Conservation (phyloP, 2,329 filamentous ascomycete genomes). For the Trichoderma semiorbis region DNA sequence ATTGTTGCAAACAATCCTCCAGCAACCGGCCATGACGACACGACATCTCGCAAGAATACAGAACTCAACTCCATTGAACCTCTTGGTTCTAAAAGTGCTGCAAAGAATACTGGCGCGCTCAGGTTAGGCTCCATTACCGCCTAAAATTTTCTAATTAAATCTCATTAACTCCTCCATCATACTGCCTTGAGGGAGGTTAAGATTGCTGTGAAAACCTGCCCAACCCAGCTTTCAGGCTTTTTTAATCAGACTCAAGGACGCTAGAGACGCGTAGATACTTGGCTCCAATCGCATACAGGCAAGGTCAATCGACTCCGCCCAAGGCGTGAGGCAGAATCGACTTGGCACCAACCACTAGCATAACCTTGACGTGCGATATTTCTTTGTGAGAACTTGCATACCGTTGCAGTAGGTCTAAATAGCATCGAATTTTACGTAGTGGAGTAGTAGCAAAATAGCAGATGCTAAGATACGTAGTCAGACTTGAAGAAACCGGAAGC, state of each 20-base stretch:
- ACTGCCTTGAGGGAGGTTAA: background rate
- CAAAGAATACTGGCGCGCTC: background rate
- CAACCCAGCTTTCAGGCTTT: too few relatives aligned
- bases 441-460: background rate
- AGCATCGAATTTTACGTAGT: background rate
- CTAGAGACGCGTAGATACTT: too few relatives aligned
- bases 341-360: background rate
- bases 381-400: background rate
- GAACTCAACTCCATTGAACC: background rate
- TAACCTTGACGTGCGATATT: background rate
- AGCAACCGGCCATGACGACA: background rate
- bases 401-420: background rate
- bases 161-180: background rate
- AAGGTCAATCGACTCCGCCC: too few relatives aligned
- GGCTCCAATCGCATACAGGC: too few relatives aligned
- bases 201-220: background rate
- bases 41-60: background rate
- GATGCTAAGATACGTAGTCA: background rate
- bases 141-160: background rate
- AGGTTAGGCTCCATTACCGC: background rate
- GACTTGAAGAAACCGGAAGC: too few relatives aligned
- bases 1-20: background rate
- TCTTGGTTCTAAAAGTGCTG: background rate
- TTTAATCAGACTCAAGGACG: too few relatives aligned
- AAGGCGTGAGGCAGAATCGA: background rate